phyloP scores from a whole-genome alignment of 495 filamentous ascomycete genomes.

The Penicillium odoratum region DNA sequence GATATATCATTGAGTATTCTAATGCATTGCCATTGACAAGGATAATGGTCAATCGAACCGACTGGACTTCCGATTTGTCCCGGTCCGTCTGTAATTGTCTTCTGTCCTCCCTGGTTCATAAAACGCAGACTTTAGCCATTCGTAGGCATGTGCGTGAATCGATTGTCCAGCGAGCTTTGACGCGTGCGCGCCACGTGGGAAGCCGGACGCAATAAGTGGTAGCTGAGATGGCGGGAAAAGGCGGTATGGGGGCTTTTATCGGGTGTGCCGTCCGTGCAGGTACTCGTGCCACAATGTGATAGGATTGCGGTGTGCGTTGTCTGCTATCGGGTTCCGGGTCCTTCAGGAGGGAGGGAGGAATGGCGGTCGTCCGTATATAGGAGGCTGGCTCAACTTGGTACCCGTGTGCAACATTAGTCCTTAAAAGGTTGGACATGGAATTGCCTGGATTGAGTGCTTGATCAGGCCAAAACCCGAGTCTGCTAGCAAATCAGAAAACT shows the following conservation, averaged over 20 bases:
- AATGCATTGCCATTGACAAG: neutral
- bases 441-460: neutral
- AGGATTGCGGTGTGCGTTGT: slow-evolving; percentile 16
- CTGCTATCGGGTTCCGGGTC: neutral
- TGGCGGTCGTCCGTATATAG: neutral
- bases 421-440: too few relatives aligned
- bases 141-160: neutral
- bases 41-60: neutral
- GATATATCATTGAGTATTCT: neutral
- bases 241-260: slow-evolving; percentile 14
- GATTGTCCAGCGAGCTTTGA: slow-evolving; percentile 2
- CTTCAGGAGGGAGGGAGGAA: neutral
- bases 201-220: slow-evolving; percentile 14
- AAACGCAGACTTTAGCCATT: neutral
- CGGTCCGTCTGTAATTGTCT: neutral
- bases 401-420: neutral
- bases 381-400: neutral
- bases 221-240: slow-evolving; percentile 9
- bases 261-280: slow-evolving; percentile 5
- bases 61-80: neutral
- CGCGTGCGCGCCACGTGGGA: slow-evolving; percentile 25
- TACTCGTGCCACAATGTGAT: slow-evolving; percentile 2
- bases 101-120: neutral
- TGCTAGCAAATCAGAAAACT: slow-evolving; percentile 31
- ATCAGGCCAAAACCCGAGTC: slow-evolving; percentile 41